phyloP scores from a whole-genome alignment of 371 early-diverging fungal genomes.

The Mucor irregularis region DNA sequence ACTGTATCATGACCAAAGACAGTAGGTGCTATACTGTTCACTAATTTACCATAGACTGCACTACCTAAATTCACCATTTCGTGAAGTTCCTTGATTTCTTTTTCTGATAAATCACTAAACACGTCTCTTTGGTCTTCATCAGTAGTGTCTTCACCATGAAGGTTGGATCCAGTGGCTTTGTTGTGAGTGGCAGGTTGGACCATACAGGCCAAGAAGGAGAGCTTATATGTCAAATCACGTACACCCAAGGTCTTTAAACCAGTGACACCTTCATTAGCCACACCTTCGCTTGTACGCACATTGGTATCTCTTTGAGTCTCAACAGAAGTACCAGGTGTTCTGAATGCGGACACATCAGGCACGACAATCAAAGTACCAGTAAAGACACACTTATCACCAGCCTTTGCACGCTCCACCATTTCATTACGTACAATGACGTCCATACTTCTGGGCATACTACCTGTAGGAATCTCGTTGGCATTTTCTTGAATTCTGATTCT shows the following conservation, averaged over 20 bases:
- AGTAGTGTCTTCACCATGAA: constrained; percentile 59
- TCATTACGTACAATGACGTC: constrained; percentile 98
- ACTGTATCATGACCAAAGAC: constrained; percentile 98
- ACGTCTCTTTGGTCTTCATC: constrained; percentile 65
- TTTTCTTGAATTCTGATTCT: constrained; percentile 98
- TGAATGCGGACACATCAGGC: constrained; percentile 89
- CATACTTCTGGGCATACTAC: constrained; percentile 97
- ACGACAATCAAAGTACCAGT: constrained; percentile 96
- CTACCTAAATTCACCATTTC: constrained; percentile 67
- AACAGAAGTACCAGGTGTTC: constrained; percentile 64
- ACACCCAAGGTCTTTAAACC: constrained; percentile 91
- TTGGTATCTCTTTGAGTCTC: constrained; percentile 68
- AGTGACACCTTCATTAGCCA: constrained; percentile 77
- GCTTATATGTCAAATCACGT: constrained; percentile 89
- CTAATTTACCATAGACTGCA: constrained; percentile 73
- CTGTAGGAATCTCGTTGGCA: constrained; percentile 96
- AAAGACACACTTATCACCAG: constrained; percentile 94
- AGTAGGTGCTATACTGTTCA: constrained; percentile 91
- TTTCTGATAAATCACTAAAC: constrained; percentile 62
- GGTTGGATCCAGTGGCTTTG: constrained; percentile 37
- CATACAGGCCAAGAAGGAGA: constrained; percentile 90
- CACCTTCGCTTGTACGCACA: constrained; percentile 62
- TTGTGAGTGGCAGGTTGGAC: constrained; percentile 64
- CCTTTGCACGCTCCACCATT: constrained; percentile 95
- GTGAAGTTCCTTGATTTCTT: constrained; percentile 76